A percentile compares a stretch with the other conserved stretches of the same genome.
These are phyloP conservation scores for Davidsoniella neocaledoniae DNA, from an alignment of 2,329 filamentous ascomycete genomes.

Conservation along the genomic window DNA sequence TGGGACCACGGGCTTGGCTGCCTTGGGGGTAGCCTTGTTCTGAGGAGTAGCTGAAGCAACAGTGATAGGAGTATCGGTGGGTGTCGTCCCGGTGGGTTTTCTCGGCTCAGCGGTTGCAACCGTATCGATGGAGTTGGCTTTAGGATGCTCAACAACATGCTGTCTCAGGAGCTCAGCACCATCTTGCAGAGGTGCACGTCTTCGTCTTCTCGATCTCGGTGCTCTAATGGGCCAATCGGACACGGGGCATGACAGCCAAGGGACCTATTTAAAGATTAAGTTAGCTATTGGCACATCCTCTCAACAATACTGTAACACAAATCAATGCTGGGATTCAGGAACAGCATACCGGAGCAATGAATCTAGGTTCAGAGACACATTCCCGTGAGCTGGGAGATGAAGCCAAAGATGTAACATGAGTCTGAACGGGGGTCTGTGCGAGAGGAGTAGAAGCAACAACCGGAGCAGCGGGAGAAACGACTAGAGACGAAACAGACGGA, in stretches of 20 bases:
- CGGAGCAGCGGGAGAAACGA: slow-evolving; percentile 1
- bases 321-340: neutral
- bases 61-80: neutral
- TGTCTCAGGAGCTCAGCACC: slow-evolving; percentile 10
- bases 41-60: neutral
- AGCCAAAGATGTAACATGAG: neutral
- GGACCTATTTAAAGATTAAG: slow-evolving; percentile 26
- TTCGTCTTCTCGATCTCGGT: slow-evolving; percentile 16
- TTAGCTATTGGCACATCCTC: too few relatives aligned
- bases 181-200: slow-evolving; percentile 6
- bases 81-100: neutral
- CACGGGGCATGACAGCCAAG: slow-evolving; percentile 39
- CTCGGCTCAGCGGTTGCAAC: neutral
- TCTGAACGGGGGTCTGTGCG: neutral
- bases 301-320: too few relatives aligned
- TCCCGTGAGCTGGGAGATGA: neutral
- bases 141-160: slow-evolving; percentile 10
- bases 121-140: neutral
- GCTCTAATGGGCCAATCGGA: slow-evolving; percentile 30
- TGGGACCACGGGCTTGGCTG: slow-evolving; percentile 23
- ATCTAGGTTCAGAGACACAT: neutral
- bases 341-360: slow-evolving; percentile 1
- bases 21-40: slow-evolving; percentile 15
- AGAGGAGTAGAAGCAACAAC: slow-evolving; percentile 1
- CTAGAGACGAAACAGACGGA: slow-evolving; percentile 6